Evolutionary conservation across 495 filamentous ascomycete genomes (phyloP).

Genomic region (Cercophora newfieldiana): DNA sequence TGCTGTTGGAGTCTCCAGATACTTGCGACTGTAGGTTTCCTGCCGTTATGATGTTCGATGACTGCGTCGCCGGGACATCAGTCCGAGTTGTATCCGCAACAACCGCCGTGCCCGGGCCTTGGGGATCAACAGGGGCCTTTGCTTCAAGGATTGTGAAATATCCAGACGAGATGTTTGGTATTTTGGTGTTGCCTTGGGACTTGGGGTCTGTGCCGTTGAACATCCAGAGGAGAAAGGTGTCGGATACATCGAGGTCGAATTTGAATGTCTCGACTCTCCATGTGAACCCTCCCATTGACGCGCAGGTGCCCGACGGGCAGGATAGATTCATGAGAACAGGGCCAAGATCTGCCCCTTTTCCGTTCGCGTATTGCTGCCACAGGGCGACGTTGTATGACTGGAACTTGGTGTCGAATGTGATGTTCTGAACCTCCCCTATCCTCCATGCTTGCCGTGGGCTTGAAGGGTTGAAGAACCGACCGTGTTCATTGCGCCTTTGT

Average conservation of each 20-base stretch:
- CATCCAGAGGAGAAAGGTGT: slow-evolving; percentile 36
- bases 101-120: neutral
- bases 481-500: neutral
- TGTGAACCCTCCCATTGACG: slow-evolving; percentile 21
- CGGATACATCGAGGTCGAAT: slow-evolving; percentile 28
- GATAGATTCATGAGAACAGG: slow-evolving; percentile 25
- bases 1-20: neutral
- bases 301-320: neutral
- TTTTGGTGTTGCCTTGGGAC: neutral
- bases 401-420: slow-evolving; percentile 19
- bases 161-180: slow-evolving; percentile 23
- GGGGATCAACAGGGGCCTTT: neutral
- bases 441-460: slow-evolving; percentile 13
- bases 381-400: slow-evolving; percentile 23
- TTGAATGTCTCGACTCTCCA: slow-evolving; percentile 36
- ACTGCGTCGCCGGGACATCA: neutral
- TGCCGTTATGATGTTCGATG: neutral
- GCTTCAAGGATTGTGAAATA: slow-evolving; percentile 36
- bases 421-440: slow-evolving; percentile 18
- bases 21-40: neutral
- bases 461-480: neutral
- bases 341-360: slow-evolving; percentile 20
- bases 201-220: slow-evolving; percentile 19
- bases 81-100: neutral
- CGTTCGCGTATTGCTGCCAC: slow-evolving; percentile 17